Conservation (phyloP, 2,329 filamentous ascomycete species). For the Trichoderma sp. region DNA sequence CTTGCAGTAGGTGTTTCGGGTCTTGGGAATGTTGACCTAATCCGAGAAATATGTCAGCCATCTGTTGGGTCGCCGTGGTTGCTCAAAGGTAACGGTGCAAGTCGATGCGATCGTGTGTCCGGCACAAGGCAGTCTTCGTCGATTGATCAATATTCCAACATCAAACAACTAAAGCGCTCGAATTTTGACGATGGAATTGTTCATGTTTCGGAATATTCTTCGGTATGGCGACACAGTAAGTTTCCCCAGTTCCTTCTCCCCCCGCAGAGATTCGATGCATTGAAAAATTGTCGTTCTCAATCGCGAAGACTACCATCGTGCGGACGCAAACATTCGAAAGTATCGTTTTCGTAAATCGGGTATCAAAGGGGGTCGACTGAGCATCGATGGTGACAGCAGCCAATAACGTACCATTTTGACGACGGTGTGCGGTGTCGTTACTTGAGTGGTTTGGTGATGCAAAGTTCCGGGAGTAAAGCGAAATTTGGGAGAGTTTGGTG, state of each 20-base stretch:
- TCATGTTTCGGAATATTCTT: not conserved
- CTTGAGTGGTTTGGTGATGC: slow-evolving; percentile 49
- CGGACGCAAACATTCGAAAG: slow-evolving; percentile 35
- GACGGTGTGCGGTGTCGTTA: slow-evolving; percentile 50
- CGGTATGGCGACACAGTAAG: not conserved
- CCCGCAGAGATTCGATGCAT: not conserved
- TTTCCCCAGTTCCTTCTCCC: not conserved
- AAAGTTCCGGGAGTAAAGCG: slow-evolving; percentile 42
- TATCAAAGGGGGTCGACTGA: slow-evolving; percentile 25
- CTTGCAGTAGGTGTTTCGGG: slow-evolving; percentile 97
- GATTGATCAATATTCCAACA: not conserved
- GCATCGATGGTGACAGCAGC: slow-evolving; percentile 20
- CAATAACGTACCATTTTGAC: slow-evolving; percentile 54
- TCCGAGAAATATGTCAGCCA: slow-evolving; percentile 31
- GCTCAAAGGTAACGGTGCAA: slow-evolving; percentile 5
- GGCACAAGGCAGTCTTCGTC: slow-evolving; percentile 33
- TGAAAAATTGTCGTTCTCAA: slow-evolving; percentile 6
- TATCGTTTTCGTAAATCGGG: slow-evolving; percentile 22
- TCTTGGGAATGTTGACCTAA: slow-evolving; percentile 98
- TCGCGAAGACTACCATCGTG: slow-evolving; percentile 40
- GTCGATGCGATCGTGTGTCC: slow-evolving; percentile 29
- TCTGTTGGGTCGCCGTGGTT: slow-evolving; percentile 32
- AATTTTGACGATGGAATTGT: not conserved
- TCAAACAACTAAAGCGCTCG: not conserved
- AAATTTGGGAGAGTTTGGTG: slow-evolving; percentile 50